These are phyloP conservation scores for Botrytis tulipae DNA, from an alignment of 2,329 filamentous ascomycete genomes.

Conservation along the genomic window DNA sequence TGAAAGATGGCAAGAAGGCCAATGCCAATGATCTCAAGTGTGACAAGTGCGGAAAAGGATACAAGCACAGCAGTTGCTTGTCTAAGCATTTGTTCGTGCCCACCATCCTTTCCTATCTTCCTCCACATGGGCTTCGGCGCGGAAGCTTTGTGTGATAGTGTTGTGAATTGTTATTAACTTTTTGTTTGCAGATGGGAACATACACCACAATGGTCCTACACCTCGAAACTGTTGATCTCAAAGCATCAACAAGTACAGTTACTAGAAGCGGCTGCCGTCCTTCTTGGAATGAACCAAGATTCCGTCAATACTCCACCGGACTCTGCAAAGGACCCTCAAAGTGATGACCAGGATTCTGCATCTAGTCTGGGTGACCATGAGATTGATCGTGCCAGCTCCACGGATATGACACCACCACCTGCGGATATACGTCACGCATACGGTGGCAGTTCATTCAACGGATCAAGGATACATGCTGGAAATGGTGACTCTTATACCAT, in stretches of 20 bases:
- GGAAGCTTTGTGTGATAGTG: constrained; percentile 40
- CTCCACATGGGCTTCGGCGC: constrained; percentile 42
- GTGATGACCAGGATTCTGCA: constrained; percentile 73
- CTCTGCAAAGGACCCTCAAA: constrained; percentile 66
- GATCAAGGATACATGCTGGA: constrained; percentile 57
- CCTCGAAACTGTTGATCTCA: constrained; percentile 95
- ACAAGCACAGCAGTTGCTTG: constrained; percentile 99
- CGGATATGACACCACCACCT: constrained; percentile 89
- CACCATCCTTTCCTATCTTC: constrained; percentile 48
- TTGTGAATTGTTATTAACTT: constrained; percentile 38
- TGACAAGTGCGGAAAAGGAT: constrained; percentile 98
- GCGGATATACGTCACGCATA: constrained; percentile 53
- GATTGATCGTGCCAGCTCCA: constrained; percentile 71
- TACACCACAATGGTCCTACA: constrained; percentile 95
- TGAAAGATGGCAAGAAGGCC: constrained; percentile 76
- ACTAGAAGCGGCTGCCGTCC: constrained; percentile 92
- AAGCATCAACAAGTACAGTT: constrained; percentile 99
- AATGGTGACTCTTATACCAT: constrained; percentile 84
- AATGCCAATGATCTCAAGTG: constrained; percentile 86
- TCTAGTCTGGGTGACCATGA: constrained; percentile 78
- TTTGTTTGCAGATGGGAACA: constrained; percentile 85
- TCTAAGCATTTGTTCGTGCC: constrained; percentile 99
- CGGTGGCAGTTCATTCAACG: constrained; percentile 39
- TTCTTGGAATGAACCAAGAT: constrained; percentile 81
- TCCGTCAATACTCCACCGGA: constrained; percentile 59